These are phyloP conservation scores for Triangularia setosa DNA, from an alignment of 2,329 filamentous ascomycete genomes.

Conservation along the genomic window DNA sequence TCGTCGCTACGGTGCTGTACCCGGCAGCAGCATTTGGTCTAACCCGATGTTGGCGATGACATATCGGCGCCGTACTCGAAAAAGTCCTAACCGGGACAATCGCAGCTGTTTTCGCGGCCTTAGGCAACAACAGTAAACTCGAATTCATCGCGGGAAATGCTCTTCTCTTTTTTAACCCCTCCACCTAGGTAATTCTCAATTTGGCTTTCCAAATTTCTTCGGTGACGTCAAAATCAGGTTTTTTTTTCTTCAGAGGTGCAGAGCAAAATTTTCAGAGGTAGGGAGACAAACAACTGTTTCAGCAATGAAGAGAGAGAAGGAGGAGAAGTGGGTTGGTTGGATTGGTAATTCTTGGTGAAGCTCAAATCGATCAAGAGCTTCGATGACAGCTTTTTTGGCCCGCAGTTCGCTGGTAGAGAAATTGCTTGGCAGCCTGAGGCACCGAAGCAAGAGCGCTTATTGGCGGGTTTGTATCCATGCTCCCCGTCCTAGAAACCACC, in stretches of 20 bases:
- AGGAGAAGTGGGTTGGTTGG: not conserved
- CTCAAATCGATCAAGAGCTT: not conserved
- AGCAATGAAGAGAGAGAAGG: not conserved
- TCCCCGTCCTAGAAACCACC: constrained; percentile 15
- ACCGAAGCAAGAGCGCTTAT: not conserved
- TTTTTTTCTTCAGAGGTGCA: not conserved
- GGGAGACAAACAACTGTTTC: not conserved
- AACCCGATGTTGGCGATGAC: constrained; percentile 4
- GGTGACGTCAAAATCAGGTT: not conserved
- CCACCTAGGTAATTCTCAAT: not conserved
- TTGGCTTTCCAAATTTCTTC: too few species aligned
- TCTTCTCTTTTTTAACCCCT: not conserved
- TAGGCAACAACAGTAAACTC: constrained; percentile 33
- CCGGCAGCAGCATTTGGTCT: not conserved
- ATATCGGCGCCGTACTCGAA: not conserved
- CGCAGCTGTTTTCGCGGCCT: constrained; percentile 17
- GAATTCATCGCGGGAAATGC: constrained; percentile 31
- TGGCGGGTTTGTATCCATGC: not conserved
- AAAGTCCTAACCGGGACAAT: not conserved
- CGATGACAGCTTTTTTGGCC: constrained; percentile 12
- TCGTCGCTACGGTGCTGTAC: not conserved
- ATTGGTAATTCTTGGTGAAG: not conserved
- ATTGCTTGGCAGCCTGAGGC: constrained; percentile 16
- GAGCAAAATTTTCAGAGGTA: not conserved
- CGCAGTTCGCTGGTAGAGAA: not conserved